Percentiles rank a stretch among this genome's conserved stretches.
Evolutionary conservation across 352 stramenopile genomes (phyloP).

Genomic region (Phytophthora syringae): DNA sequence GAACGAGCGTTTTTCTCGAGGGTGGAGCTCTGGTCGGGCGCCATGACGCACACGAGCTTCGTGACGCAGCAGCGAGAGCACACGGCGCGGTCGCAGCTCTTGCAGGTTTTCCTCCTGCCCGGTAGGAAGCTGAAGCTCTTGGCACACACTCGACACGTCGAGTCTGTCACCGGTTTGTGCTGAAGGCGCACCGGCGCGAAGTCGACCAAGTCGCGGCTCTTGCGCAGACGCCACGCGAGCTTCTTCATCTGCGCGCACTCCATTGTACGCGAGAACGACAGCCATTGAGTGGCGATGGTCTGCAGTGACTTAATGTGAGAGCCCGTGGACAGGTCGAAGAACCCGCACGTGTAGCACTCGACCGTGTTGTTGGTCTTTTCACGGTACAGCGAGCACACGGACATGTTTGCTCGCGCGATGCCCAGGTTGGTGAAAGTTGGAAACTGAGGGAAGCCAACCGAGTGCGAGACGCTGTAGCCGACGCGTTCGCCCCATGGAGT

Average conservation of each 20-base stretch:
- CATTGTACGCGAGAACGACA: slow-evolving; percentile 41
- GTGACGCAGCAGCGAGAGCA: slow-evolving; percentile 40
- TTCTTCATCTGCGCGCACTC: slow-evolving; percentile 50
- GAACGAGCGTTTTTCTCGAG: slow-evolving; percentile 38
- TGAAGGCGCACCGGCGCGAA: slow-evolving; percentile 11
- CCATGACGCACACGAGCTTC: slow-evolving; percentile 34
- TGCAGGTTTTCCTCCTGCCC: slow-evolving; percentile 32
- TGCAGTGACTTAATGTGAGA: slow-evolving; percentile 26
- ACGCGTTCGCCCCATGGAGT: slow-evolving; percentile 33
- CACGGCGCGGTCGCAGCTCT: slow-evolving; percentile 28
- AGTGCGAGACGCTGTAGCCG: slow-evolving; percentile 44
- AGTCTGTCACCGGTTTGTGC: slow-evolving; percentile 15
- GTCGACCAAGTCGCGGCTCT: slow-evolving; percentile 24
- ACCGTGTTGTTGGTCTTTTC: slow-evolving; percentile 36
- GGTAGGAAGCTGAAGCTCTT: slow-evolving; percentile 39
- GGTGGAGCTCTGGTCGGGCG: slow-evolving; percentile 33
- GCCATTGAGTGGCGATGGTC: slow-evolving; percentile 34
- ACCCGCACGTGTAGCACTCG: slow-evolving; percentile 42
- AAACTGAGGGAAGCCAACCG: slow-evolving; percentile 39
- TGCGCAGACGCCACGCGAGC: slow-evolving; percentile 39
- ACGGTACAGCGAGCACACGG: slow-evolving; percentile 44
- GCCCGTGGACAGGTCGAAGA: slow-evolving; percentile 36
- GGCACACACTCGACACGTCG: slow-evolving; percentile 27
- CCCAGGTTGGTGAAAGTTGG: slow-evolving; percentile 34
- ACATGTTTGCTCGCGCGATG: slow-evolving; percentile 45